Conservation (phyloP, 2,329 filamentous ascomycete genomes). For the Penicillium sp. region DNA sequence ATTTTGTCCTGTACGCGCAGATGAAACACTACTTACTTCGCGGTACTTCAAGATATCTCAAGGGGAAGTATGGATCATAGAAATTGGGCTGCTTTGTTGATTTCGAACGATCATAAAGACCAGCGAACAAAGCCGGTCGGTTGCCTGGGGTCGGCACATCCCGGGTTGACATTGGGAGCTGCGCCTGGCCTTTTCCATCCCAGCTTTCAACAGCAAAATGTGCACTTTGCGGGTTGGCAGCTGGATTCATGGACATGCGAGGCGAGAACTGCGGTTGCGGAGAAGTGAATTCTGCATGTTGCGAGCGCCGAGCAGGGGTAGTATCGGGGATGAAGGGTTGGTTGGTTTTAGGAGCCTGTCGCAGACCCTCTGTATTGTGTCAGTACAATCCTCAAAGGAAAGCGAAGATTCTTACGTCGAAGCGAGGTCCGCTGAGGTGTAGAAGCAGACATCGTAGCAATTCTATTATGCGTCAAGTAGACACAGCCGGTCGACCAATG, state of each 20-base stretch:
- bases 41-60: slow-evolving; percentile 34
- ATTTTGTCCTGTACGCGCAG: slow-evolving; percentile 1
- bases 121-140: slow-evolving; percentile 34
- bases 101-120: slow-evolving; percentile 26
- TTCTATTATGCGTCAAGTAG: slow-evolving; percentile 1
- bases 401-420: slow-evolving; percentile 16
- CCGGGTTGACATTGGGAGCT: slow-evolving; percentile 37
- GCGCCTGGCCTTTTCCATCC: slow-evolving; percentile 35
- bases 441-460: slow-evolving; percentile 18
- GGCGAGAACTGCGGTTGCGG: slow-evolving; percentile 30
- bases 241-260: slow-evolving; percentile 25
- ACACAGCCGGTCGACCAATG: too few relatives aligned
- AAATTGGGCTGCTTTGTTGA: slow-evolving; percentile 33
- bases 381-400: slow-evolving; percentile 6
- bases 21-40: slow-evolving; percentile 27
- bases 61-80: slow-evolving; percentile 36
- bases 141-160: slow-evolving; percentile 42
- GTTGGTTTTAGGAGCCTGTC: slow-evolving; percentile 37
- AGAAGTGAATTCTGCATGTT: slow-evolving; percentile 27
- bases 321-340: slow-evolving; percentile 39
- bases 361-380: slow-evolving; percentile 33
- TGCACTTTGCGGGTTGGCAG: slow-evolving; percentile 29
- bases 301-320: slow-evolving; percentile 33
- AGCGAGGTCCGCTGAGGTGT: slow-evolving; percentile 23
- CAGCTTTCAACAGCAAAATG: slow-evolving; percentile 32